These are phyloP conservation scores for Narthecium ossifragum DNA, from an alignment of 106 monocot species.

Conservation along the genomic window DNA sequence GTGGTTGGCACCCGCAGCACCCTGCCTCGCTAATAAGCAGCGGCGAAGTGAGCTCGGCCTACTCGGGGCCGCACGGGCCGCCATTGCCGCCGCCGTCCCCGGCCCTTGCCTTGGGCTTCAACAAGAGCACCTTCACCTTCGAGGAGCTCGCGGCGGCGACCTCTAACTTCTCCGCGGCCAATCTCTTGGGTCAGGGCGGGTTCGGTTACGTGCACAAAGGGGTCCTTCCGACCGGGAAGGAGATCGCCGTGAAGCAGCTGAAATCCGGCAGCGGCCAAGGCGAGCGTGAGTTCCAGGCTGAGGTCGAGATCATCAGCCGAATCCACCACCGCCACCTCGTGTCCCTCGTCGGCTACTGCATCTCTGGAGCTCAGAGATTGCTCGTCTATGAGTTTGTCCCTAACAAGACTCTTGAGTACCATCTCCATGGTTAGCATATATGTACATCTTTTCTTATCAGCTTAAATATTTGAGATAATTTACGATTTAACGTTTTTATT, in stretches of 20 bases:
- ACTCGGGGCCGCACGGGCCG: slow-evolving; percentile 44
- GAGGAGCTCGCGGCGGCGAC: slow-evolving; percentile 83
- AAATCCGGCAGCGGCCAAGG: slow-evolving; percentile 86
- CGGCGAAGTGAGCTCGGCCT: slow-evolving; percentile 27
- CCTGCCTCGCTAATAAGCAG: slow-evolving; percentile 18
- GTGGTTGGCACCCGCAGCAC: slow-evolving; percentile 24
- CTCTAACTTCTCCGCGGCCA: slow-evolving; percentile 46
- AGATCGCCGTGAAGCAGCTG: slow-evolving; percentile 78
- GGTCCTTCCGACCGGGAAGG: slow-evolving; percentile 70
- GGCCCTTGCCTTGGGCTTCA: slow-evolving; percentile 35
- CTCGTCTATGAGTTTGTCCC: slow-evolving; percentile 87
- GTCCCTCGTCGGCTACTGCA: slow-evolving; percentile 82
- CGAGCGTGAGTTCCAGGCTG: slow-evolving; percentile 93
- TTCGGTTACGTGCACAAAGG: slow-evolving; percentile 97
- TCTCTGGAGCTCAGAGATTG: slow-evolving; percentile 67
- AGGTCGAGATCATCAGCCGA: slow-evolving; percentile 89
- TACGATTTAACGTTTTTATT: background rate
- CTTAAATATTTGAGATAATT: too few species aligned
- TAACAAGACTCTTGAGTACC: slow-evolving; percentile 83
- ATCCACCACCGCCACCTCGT: slow-evolving; percentile 93
- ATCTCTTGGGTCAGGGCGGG: slow-evolving; percentile 86
- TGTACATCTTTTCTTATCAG: background rate
- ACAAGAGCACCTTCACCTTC: slow-evolving; percentile 79
- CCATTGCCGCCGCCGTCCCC: slow-evolving; percentile 59
- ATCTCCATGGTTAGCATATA: slow-evolving; percentile 61